These are phyloP conservation scores for Acmispon strigosus DNA, from an alignment of 306 rosid genomes.

Conservation along the genomic window DNA sequence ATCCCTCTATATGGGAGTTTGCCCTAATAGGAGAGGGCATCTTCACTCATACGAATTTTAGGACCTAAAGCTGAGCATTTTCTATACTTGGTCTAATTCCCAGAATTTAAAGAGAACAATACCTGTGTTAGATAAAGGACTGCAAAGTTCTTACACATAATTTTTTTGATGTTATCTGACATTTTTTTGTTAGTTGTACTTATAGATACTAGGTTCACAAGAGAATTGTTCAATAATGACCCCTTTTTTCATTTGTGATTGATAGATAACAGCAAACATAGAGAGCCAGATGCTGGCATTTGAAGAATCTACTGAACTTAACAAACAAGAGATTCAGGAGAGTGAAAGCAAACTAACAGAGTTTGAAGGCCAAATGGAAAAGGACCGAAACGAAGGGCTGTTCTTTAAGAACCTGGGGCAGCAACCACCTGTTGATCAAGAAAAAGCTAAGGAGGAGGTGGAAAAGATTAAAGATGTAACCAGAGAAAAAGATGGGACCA, in stretches of 20 bases:
- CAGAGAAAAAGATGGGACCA: constrained; percentile 38
- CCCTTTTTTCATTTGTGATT: constrained; percentile 13
- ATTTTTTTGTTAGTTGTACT: not conserved
- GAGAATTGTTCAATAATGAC: not conserved
- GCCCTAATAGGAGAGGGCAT: too few relatives aligned
- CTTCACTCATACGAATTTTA: too few relatives aligned
- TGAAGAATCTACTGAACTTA: constrained; percentile 65
- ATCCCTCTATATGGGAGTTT: too few relatives aligned
- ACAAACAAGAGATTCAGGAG: constrained; percentile 51
- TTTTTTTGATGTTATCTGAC: too few relatives aligned
- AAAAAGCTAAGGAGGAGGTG: constrained; percentile 37
- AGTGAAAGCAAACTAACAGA: constrained; percentile 45
- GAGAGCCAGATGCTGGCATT: constrained; percentile 70
- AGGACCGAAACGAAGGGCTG: constrained; percentile 68
- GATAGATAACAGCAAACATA: constrained; percentile 73
- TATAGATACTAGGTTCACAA: not conserved
- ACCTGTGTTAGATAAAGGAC: too few relatives aligned
- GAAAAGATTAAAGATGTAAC: constrained; percentile 41
- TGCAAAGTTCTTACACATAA: too few relatives aligned
- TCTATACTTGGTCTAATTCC: too few relatives aligned
- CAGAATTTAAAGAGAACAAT: too few relatives aligned
- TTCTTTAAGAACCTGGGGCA: constrained; percentile 67
- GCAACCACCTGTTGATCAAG: constrained; percentile 32
- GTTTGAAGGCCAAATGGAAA: constrained; percentile 56
- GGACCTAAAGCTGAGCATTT: too few relatives aligned